Percentiles rank a stretch among this genome's conserved stretches.
Conservation (phyloP, 805 yeast genomes). For the Tetrapisispora iriomotensis region DNA sequence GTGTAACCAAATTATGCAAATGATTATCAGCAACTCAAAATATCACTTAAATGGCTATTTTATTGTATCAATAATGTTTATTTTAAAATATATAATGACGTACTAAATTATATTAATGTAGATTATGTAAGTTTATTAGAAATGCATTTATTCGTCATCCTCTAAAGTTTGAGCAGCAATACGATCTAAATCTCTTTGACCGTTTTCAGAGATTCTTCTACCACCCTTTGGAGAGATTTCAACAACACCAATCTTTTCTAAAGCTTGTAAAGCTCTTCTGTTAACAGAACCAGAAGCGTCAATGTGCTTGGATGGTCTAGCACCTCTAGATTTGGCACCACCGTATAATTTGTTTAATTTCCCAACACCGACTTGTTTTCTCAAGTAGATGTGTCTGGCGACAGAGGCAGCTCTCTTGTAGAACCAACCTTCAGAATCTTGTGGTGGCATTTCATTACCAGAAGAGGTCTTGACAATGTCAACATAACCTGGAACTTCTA, state of each 20-base stretch:
- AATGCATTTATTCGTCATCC: slow-evolving; percentile 51
- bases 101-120: slow-evolving; percentile 1
- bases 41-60: slow-evolving; percentile 1
- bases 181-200: slow-evolving; percentile 99
- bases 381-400: slow-evolving; percentile 99
- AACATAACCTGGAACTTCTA: slow-evolving; percentile 99
- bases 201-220: slow-evolving; percentile 97
- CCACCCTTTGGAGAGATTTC: slow-evolving; percentile 98
- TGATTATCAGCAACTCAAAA: no score
- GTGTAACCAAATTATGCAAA: no score
- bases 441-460: slow-evolving; percentile 99
- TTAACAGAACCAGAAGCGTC: slow-evolving; percentile 99
- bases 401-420: slow-evolving; percentile 99
- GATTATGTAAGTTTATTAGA: slow-evolving; percentile 1
- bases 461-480: slow-evolving; percentile 98
- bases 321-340: slow-evolving; percentile 98
- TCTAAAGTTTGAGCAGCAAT: slow-evolving; percentile 98
- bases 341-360: slow-evolving; percentile 98
- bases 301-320: slow-evolving; percentile 95
- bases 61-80: slow-evolving; percentile 1
- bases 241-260: slow-evolving; percentile 95
- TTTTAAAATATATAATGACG: slow-evolving; percentile 2
- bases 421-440: slow-evolving; percentile 99
- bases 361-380: slow-evolving; percentile 99
- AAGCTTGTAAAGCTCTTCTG: slow-evolving; percentile 97